Base-by-base conservation (phyloP, 495 filamentous ascomycete species). In the Astrocystis sublimbata region DNA sequence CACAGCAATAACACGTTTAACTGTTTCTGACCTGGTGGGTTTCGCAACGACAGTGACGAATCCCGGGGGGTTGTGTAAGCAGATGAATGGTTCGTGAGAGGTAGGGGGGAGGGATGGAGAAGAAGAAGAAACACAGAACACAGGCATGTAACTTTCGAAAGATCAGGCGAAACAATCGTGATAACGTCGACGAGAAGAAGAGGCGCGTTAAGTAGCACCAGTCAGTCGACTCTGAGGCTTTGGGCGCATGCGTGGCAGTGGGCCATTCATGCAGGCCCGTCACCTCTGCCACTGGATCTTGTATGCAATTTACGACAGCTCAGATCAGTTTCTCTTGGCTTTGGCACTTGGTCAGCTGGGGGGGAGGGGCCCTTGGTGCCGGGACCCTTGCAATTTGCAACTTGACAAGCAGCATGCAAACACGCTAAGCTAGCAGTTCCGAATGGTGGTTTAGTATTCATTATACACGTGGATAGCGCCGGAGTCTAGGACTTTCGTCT, bases 151-250 rank as follows among this genome's bases (percentile, higher is more conserved):
- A n/a, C 45, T n/a, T n/a, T n/a, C n/a, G n/a, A n/a, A n/a, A n/a
- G n/a, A n/a, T 21, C 58, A 61, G 47, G 58, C 58, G 47, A 53
- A 30, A 61, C 24, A 24, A 28, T 49, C 30, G 19, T 26, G 58
- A 61, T 52, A 49, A 19, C 49, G 47, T 61, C 58, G 38, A 53
- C 36, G 40, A 57, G 65, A 67, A 59, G 55, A 45, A 58, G n/a
- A n/a, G 56, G 56, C 45, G 41, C 63, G 67, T 68, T 67, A 70
- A 69, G 66, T 67, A 70, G 65, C 65, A 72, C 68, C 68, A 72
- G 67, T 68, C 65, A 68, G 70, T 68, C 63, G 40, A 63, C 60
- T 64, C 65, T 66, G 70, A 72, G 70, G 70, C 70, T 72, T 60
- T 68, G 61, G n/a, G 65, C 55, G 49, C 67, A 70, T 72, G 70